Conservation (phyloP, 192 early-diverging fungal genomes). For the Rhizoclosmatium sp. region DNA sequence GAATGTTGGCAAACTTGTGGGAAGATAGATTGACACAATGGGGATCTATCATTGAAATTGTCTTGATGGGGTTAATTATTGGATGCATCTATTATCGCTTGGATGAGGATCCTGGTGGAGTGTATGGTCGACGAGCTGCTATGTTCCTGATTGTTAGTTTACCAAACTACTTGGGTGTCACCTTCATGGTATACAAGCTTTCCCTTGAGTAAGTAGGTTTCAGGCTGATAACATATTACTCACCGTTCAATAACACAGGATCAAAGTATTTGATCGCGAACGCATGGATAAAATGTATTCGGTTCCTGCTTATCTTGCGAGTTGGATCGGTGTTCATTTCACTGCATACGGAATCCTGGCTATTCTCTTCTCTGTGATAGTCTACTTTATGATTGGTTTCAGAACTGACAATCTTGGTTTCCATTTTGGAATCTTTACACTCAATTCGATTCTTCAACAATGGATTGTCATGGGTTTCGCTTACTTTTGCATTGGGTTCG, state of each 20-base stretch:
- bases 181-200: constrained; percentile 50
- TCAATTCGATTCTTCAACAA: constrained; percentile 5
- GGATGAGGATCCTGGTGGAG: constrained; percentile 40
- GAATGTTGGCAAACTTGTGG: constrained; percentile 44
- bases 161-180: constrained; percentile 50
- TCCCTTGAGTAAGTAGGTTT: constrained; percentile 40
- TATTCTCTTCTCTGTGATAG: constrained; percentile 40
- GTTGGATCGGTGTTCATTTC: constrained; percentile 45
- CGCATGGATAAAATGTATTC: constrained; percentile 55
- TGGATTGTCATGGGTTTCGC: constrained; percentile 4
- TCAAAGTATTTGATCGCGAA: constrained; percentile 56
- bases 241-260: constrained; percentile 5
- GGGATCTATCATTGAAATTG: constrained; percentile 47
- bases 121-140: constrained; percentile 36
- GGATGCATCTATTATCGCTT: constrained; percentile 48
- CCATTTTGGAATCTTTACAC: constrained; percentile 41
- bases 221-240: not conserved
- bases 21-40: constrained; percentile 48
- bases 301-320: constrained; percentile 48
- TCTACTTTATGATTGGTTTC: constrained; percentile 54
- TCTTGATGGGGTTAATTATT: constrained; percentile 41
- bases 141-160: constrained; percentile 39
- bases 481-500: constrained; percentile 41
- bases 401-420: constrained; percentile 43
- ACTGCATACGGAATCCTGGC: constrained; percentile 34